Evolutionary conservation across 108 stramenopile genomes (phyloP), one percentile per base, ranked within the genome.

Genomic region (Skeletonema marinoi): DNA sequence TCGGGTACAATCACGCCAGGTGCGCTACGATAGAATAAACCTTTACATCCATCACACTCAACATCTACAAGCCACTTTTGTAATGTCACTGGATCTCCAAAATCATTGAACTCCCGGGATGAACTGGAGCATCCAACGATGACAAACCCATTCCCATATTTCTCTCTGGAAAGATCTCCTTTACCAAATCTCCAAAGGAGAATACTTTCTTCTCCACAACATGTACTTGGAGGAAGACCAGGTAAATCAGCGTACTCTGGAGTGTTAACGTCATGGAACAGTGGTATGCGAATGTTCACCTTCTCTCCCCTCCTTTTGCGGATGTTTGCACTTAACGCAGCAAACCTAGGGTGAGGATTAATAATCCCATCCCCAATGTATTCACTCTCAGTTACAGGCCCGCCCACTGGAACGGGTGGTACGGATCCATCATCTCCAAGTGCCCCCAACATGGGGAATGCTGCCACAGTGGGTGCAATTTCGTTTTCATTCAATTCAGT

Each of bases 311-410:
- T 84, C 58, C 99, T 88, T 64, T 91, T 76, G 21, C 99, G 88
- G 77, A 99, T 99, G 84, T 99, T 98, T 11, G 90, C 88, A 58
- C 95, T 96, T 36, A 99, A 78, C 13, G 98, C 96, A 38, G 93
- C 99, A 80, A 99, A 99, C 12, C 99, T 85, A 32, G 99, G 99
- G 80, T 99, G 99, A 8, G 99, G 98, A 78, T 98, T 98, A 75
- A 99, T 99, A 42, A 97, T 90, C 19, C 74, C 93, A 80, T 99
- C 99, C 6, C 98, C 96, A 69, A 99, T 88, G 68, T 96, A 98
- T 21, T 91, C 91, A 68, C 96, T 97, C 51, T 82, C 64, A 11
- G 98, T 94, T 32, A 87, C 62, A 6, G 96, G 93, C 21, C 98
- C 99, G 12, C 95, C 94, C 16, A 94, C 88, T 9, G 75, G 65